Evolutionary conservation across 768 basidiomycete genomes (phyloP).

Genomic region (Podaxis mareebaensis): DNA sequence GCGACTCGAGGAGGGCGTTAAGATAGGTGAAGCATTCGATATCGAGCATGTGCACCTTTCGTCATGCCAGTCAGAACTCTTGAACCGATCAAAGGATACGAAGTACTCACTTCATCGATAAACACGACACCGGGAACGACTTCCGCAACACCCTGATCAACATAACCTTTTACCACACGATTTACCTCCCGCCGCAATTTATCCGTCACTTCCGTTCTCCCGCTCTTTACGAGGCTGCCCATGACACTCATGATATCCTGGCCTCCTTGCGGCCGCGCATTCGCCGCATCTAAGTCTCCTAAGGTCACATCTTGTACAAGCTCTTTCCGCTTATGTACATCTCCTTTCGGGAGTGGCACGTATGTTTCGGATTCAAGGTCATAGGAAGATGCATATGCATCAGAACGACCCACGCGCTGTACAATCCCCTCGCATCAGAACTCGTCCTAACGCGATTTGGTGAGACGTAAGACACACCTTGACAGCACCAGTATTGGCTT

Average conservation of each 20-base stretch:
- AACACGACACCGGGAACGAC: slow-evolving; percentile 97
- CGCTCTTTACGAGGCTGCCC: slow-evolving; percentile 86
- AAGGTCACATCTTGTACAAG: slow-evolving; percentile 94
- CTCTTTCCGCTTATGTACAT: slow-evolving; percentile 95
- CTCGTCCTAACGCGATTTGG: slow-evolving; percentile 1
- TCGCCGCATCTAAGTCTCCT: slow-evolving; percentile 94
- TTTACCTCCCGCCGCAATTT: slow-evolving; percentile 95
- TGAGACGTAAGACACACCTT: slow-evolving; percentile 58
- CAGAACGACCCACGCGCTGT: slow-evolving; percentile 93
- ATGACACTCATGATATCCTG: slow-evolving; percentile 99
- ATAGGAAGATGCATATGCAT: slow-evolving; percentile 96
- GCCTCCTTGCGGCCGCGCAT: slow-evolving; percentile 93
- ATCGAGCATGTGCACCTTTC: slow-evolving; percentile 97
- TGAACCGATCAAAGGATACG: neutral
- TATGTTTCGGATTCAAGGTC: slow-evolving; percentile 99
- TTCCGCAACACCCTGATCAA: slow-evolving; percentile 98
- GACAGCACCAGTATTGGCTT: slow-evolving; percentile 91
- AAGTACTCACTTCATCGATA: slow-evolving; percentile 85
- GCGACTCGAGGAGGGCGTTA: slow-evolving; percentile 91
- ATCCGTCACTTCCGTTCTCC: slow-evolving; percentile 95
- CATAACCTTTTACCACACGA: slow-evolving; percentile 95
- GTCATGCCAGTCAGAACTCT: slow-evolving; percentile 13
- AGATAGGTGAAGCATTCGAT: slow-evolving; percentile 99
- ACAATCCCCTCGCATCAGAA: slow-evolving; percentile 13
- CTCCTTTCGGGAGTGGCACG: slow-evolving; percentile 94